Percentiles rank a stretch among this genome's conserved stretches.
Conservation (phyloP, 257 asterid species). For the Mentha longifolia region DNA sequence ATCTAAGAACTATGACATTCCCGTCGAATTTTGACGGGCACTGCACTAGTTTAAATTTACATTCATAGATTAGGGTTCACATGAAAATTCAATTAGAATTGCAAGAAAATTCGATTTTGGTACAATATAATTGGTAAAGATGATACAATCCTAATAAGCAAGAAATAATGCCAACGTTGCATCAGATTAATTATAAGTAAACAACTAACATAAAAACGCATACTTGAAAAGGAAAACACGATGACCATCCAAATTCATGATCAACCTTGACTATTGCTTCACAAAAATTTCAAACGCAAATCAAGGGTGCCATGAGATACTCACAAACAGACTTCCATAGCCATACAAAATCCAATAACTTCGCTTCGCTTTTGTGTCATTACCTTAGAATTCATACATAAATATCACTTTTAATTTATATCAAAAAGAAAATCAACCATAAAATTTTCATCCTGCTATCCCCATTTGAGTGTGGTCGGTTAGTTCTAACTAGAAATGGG, state of each 20-base stretch:
- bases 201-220: not conserved
- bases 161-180: too few relatives aligned
- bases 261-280: not conserved
- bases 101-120: too few relatives aligned
- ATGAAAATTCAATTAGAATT: too few relatives aligned
- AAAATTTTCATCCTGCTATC: not conserved
- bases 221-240: not conserved
- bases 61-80: too few relatives aligned
- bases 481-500: slow-evolving; percentile 29
- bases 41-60: too few relatives aligned
- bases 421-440: not conserved
- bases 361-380: slow-evolving; percentile 15
- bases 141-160: too few relatives aligned
- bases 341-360: not conserved
- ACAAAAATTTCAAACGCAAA: not conserved
- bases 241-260: not conserved
- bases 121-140: too few relatives aligned
- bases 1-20: too few relatives aligned
- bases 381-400: slow-evolving; percentile 18
- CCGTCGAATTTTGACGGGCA: too few relatives aligned
- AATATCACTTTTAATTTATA: slow-evolving; percentile 21
- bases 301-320: not conserved
- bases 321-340: not conserved
- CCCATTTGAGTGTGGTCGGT: slow-evolving; percentile 22
- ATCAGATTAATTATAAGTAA: not conserved